Evolutionary conservation across 2,329 filamentous ascomycete genomes (phyloP).

Genomic region (Triangularia verruculosa): DNA sequence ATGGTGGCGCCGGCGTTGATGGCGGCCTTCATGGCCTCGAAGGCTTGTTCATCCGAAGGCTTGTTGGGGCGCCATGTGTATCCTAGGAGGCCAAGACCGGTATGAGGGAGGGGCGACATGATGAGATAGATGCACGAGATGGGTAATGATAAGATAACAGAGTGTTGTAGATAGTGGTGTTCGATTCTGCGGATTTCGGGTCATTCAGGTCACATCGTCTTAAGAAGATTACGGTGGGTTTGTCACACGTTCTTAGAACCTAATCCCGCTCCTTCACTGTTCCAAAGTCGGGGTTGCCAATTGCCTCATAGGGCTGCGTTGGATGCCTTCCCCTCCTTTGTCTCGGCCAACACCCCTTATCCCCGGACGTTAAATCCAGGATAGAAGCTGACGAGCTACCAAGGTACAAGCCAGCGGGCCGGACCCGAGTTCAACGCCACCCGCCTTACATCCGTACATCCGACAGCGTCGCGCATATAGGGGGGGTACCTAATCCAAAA

Average conservation of each 20-base stretch:
- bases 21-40: conserved; percentile 45
- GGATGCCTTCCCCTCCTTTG: no score
- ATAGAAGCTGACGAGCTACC: background rate
- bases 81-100: conserved; percentile 47
- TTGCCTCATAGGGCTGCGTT: no score
- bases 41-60: conserved; percentile 36
- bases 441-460: background rate
- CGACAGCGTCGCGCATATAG: background rate
- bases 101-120: conserved; percentile 25
- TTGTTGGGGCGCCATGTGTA: conserved; percentile 20
- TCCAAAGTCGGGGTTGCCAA: no score
- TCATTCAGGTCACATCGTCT: background rate
- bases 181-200: no score
- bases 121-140: no score
- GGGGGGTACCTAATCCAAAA: background rate
- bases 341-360: background rate
- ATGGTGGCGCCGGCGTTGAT: conserved; percentile 31
- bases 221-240: background rate
- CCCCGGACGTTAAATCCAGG: background rate
- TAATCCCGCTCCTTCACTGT: no score
- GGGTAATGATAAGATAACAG: background rate
- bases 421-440: background rate
- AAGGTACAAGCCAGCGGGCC: background rate
- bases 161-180: no score
- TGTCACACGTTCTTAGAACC: background rate